phyloP scores from a whole-genome alignment of 371 early-diverging fungal genomes.

The Rhizopus delemar region DNA sequence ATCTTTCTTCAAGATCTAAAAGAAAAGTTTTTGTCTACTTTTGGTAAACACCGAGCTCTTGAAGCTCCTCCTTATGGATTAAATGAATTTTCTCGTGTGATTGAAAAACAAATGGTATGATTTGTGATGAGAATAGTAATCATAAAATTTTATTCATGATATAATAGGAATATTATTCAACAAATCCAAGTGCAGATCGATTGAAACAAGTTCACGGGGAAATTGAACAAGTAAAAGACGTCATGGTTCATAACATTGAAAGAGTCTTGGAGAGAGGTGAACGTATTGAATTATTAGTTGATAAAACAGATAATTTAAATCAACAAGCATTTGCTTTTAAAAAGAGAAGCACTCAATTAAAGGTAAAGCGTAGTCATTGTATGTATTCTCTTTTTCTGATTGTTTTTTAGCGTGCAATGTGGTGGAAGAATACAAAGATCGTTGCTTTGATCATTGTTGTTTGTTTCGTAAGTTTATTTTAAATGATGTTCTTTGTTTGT shows the following conservation, averaged over 20 bases:
- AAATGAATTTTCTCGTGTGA: conserved; percentile 78
- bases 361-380: conserved; percentile 36
- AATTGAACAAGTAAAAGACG: conserved; percentile 91
- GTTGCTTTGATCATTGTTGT: conserved; percentile 71
- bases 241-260: conserved; percentile 94
- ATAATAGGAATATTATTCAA: conserved; percentile 65
- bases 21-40: conserved; percentile 62
- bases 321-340: conserved; percentile 89
- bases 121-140: not conserved
- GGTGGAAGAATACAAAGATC: conserved; percentile 92
- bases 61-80: conserved; percentile 75
- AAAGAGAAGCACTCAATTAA: conserved; percentile 84
- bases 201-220: conserved; percentile 85
- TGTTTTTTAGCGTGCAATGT: conserved; percentile 68
- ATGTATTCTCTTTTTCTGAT: not conserved
- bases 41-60: conserved; percentile 59
- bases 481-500: not conserved
- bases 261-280: conserved; percentile 90
- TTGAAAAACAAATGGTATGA: conserved; percentile 75
- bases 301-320: conserved; percentile 88
- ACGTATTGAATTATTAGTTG: conserved; percentile 86
- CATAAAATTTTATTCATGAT: not conserved
- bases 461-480: conserved; percentile 58
- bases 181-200: conserved; percentile 73
- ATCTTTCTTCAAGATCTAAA: conserved; percentile 86